Percentiles rank a stretch among this genome's conserved stretches.
phyloP scores from a whole-genome alignment of 2,329 filamentous ascomycete species.

The Fusarium burgessii region DNA sequence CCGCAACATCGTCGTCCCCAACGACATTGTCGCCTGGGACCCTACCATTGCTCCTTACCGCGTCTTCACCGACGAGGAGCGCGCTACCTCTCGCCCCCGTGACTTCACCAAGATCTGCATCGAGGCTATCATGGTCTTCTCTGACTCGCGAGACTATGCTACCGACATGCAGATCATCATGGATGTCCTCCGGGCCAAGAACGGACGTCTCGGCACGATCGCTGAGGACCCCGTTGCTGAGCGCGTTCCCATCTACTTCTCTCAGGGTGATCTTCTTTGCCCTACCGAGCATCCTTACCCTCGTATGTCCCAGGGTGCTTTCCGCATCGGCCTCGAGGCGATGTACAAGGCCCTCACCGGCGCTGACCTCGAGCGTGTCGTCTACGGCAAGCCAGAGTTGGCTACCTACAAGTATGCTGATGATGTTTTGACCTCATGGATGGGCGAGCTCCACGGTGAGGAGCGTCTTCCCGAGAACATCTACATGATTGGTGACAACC shows the following conservation, averaged over 20 bases:
- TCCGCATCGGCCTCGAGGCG: constrained; percentile 80
- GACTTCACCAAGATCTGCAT: constrained; percentile 83
- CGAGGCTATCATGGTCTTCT: constrained; percentile 89
- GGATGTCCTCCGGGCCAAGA: constrained; percentile 81
- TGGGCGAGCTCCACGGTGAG: constrained; percentile 80
- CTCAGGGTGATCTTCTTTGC: constrained; percentile 89
- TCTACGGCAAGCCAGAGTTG: constrained; percentile 75
- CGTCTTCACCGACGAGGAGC: constrained; percentile 70
- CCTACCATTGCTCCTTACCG: constrained; percentile 86
- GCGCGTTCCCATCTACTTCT: constrained; percentile 81
- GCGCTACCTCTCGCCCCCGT: constrained; percentile 73
- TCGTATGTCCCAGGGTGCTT: constrained; percentile 88
- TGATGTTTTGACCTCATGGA: constrained; percentile 73
- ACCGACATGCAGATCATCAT: constrained; percentile 83
- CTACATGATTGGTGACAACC: constrained; percentile 91
- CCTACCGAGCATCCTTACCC: constrained; percentile 82
- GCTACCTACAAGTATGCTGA: constrained; percentile 80
- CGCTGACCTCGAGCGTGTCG: constrained; percentile 45
- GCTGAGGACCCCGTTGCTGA: constrained; percentile 53
- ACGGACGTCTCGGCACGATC: constrained; percentile 79
- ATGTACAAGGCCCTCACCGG: constrained; percentile 78
- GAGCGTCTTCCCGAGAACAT: constrained; percentile 75
- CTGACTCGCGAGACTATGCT: constrained; percentile 93
- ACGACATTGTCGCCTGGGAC: constrained; percentile 79
- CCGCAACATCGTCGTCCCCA: constrained; percentile 82